These are phyloP conservation scores for Bipolaris oryzae DNA, from an alignment of 2,329 filamentous ascomycete genomes.

Conservation along the genomic window DNA sequence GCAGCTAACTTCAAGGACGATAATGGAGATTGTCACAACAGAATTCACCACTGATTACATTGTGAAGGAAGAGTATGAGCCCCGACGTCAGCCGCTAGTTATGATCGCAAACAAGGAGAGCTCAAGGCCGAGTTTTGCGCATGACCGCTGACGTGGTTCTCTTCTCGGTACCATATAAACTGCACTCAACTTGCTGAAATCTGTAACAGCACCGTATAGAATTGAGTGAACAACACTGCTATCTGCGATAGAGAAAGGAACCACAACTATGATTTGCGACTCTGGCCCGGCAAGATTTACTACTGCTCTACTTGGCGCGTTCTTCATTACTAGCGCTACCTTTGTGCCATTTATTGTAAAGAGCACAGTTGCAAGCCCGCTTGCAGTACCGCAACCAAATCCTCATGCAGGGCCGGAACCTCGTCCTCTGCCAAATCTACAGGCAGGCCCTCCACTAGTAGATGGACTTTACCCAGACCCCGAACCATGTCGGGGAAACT, in stretches of 20 bases:
- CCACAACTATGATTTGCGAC: background rate
- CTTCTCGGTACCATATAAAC: background rate
- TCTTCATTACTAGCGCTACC: conserved; percentile 19
- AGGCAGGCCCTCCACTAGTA: background rate
- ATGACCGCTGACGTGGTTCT: conserved; percentile 7
- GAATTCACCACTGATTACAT: background rate
- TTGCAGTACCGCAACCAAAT: background rate
- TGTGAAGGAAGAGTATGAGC: background rate
- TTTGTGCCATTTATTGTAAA: conserved; percentile 21
- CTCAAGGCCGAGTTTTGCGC: background rate
- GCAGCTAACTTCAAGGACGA: conserved; percentile 1
- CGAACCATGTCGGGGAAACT: conserved; percentile 47
- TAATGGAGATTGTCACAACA: background rate
- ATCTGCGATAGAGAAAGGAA: background rate
- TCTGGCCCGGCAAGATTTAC: conserved; percentile 9
- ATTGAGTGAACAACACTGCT: background rate
- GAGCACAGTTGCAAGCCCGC: conserved; percentile 1
- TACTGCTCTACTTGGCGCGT: conserved; percentile 15
- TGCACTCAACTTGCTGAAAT: background rate
- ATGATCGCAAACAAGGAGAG: conserved; percentile 4
- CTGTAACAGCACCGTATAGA: background rate
- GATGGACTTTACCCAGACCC: conserved; percentile 37
- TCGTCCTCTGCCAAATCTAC: background rate
- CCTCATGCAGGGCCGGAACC: background rate
- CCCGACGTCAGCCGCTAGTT: background rate